Percentiles rank a stretch among this genome's conserved stretches.
These are phyloP conservation scores for Crassisporium funariophilum DNA, from an alignment of 768 basidiomycete genomes.

Conservation along the genomic window DNA sequence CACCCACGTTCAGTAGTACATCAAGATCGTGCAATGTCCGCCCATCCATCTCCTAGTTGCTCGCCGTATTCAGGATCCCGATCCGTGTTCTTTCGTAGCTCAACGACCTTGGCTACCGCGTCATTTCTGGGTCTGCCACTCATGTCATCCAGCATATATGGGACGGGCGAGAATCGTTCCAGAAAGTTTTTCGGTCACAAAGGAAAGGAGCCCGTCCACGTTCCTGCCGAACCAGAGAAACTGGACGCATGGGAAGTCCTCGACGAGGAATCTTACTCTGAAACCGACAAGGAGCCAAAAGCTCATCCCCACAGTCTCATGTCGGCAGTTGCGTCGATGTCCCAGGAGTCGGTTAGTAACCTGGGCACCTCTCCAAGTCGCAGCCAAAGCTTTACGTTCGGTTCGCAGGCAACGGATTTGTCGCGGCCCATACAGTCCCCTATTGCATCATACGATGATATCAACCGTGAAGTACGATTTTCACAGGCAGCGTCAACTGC, in stretches of 20 bases:
- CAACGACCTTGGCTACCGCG: slow-evolving; percentile 45
- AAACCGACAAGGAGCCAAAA: slow-evolving; percentile 10
- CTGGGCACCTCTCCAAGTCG: slow-evolving; percentile 26
- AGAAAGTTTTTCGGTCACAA: slow-evolving; percentile 40
- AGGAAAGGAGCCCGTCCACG: slow-evolving; percentile 40
- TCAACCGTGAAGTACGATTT: not conserved
- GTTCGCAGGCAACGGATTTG: slow-evolving; percentile 13
- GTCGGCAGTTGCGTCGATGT: slow-evolving; percentile 26
- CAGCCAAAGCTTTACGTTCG: slow-evolving; percentile 30
- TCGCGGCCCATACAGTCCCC: slow-evolving; percentile 13
- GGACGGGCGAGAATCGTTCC: slow-evolving; percentile 34
- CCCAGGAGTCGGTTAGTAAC: slow-evolving; percentile 14
- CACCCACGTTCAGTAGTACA: slow-evolving; percentile 37
- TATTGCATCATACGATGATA: not conserved
- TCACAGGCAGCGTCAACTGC: not conserved
- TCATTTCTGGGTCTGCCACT: slow-evolving; percentile 37
- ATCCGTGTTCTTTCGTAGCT: slow-evolving; percentile 45
- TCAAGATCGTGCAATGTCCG: slow-evolving; percentile 43
- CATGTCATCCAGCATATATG: slow-evolving; percentile 25
- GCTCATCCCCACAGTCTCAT: slow-evolving; percentile 28
- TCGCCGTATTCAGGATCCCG: slow-evolving; percentile 42
- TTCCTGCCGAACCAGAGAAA: slow-evolving; percentile 32
- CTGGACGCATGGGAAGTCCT: slow-evolving; percentile 53
- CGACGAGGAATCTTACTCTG: slow-evolving; percentile 17
- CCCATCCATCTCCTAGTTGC: slow-evolving; percentile 37